Evolutionary conservation across 2,329 filamentous ascomycete species (phyloP).

Genomic region (Ceratocystis papillata): DNA sequence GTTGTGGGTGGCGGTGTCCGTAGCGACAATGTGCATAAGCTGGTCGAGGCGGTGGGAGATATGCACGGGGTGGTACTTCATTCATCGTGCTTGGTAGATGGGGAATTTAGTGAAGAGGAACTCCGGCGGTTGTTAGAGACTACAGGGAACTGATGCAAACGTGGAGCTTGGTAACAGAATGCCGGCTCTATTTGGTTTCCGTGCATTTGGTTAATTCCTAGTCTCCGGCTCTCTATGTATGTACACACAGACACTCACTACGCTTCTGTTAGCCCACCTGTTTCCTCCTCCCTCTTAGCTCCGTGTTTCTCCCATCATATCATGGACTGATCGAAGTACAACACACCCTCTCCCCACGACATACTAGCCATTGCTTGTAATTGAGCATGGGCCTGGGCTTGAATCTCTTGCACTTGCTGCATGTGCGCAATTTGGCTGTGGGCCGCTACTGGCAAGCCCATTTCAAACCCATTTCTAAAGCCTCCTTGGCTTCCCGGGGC

Average conservation of each 20-base stretch:
- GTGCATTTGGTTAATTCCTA: background rate
- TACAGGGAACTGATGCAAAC: background rate
- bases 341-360: conserved; percentile 3
- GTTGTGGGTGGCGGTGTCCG: conserved; percentile 45
- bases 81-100: conserved; percentile 24
- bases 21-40: conserved; percentile 32
- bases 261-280: background rate
- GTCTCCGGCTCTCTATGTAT: background rate
- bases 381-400: background rate
- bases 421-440: conserved; percentile 17
- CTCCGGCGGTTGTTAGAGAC: conserved; percentile 17
- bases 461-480: conserved; percentile 7
- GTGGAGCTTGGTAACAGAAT: background rate
- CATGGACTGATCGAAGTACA: conserved; percentile 16
- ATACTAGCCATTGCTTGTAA: background rate
- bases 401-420: conserved; percentile 19
- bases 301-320: background rate
- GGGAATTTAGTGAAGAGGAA: conserved; percentile 19
- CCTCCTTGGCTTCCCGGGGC: background rate
- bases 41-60: conserved; percentile 7
- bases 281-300: background rate
- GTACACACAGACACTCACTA: background rate
- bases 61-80: conserved; percentile 23
- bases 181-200: background rate
- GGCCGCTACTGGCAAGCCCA: conserved; percentile 14